Base-by-base conservation (phyloP, 1,284 basidiomycete species). In the Boletus semigastroideus region DNA sequence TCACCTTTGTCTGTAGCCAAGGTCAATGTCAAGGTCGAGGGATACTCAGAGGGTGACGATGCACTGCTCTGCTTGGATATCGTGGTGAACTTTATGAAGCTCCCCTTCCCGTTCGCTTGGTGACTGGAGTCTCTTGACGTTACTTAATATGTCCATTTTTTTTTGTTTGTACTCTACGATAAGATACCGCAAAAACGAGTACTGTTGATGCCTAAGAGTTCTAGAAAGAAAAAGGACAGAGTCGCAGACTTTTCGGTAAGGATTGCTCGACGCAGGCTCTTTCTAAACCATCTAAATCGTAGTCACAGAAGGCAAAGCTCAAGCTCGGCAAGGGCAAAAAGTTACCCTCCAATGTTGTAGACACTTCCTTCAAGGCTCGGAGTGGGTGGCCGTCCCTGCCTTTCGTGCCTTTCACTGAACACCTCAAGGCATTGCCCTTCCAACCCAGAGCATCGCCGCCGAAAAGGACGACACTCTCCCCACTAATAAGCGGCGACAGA, bases 261-360 rank as follows among this genome's bases (percentile, higher is more conserved):
- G 64, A 46, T 48, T 25, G 7, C 2, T 42, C 30, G 2, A 13
- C 4, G 30, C 36, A n/a, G 12, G 39, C 38, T 10, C 40, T 34
- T 39, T 45, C 40, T 30, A 53, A 25, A 25, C 17, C 25, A 42
- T 50, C 49, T 56, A 16, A 63, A 46, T 37, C 16, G 13, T 56
- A 30, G 49, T 39, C 19, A 31, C 72, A 97, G 92, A 98, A 96
- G 92, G 86, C 92, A 22, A 98, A 92, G 70, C 80, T 96, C 42
- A 98, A 97, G 72, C 87, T 99, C 46, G 96, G 96, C 33, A 98
- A 96, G 71, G 93, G 92, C 44, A 98, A 96, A 70, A 84, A 90
- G 65, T 66, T 76, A 9, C 79, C 93, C 10, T 82, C 75, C 48
- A 98, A 98, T 80, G 90, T 85, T 10, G 85, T 97, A 58, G 92